Base-by-base conservation (phyloP, 1,284 basidiomycete species). In the Microbotryum silenes-acaulis region DNA sequence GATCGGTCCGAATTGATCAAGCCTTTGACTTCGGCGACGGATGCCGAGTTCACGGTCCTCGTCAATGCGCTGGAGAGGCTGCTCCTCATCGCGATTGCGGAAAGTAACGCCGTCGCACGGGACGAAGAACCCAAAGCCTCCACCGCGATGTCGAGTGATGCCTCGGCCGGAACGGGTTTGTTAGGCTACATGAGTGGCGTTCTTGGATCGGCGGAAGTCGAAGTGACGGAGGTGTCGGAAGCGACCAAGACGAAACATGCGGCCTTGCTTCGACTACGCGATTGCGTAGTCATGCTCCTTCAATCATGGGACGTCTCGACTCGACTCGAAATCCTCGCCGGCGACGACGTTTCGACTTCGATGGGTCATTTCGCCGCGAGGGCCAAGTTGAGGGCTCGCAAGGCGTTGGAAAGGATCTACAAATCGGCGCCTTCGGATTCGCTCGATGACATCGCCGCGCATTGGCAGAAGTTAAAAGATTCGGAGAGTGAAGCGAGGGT, bases 351-450 rank as follows among this genome's bases (percentile, higher is more conserved):
- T 0, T 69, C 87, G 29, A 78, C 80, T 1, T 75, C 87, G 56
- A 66, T 68, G 25, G 65, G 60, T 1, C 66, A 71, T 60, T 84
- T 88, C 37, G 86, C 82, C 69, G 80, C 72, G 54, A 82, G 86
- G 54, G 81, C 86, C 31, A 79, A 86, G 61, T 72, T 79, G 42
- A 81, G 90, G 31, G 85, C 86, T 72, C 82, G 84, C 45, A 83
- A 87, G 62, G 88, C 86, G 0, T 76, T 97, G 45, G 92, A 96
- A 71, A 85, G 89, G 70, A 78, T 97, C 20, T 94, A 94, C 78
- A 85, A 87, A 37, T 80, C 82, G 0, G 84, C 89, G 65, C 82
- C 89, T 0, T 78, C 81, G 2, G 89, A 91, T 70, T 85, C 94
- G 3, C 80, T 97, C 52, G 89, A 92, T 71, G 85, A 84, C 0